Percentiles rank a stretch among this genome's conserved stretches.
phyloP scores from a whole-genome alignment of 495 filamentous ascomycete species.

The Penicillium psychrofluorescens region DNA sequence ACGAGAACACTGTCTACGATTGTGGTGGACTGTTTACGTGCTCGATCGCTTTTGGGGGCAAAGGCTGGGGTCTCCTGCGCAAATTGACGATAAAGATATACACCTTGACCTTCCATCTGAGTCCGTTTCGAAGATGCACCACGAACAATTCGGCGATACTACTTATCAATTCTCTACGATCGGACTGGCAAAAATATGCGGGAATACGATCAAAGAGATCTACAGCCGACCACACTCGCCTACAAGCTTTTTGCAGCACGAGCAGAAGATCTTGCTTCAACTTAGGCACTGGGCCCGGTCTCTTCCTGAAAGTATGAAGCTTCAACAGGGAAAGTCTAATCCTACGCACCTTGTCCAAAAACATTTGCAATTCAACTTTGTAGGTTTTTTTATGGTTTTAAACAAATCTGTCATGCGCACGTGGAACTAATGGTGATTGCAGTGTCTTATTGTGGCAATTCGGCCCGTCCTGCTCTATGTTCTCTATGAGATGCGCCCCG shows the following conservation, averaged over 20 bases:
- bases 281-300: slow-evolving; percentile 31
- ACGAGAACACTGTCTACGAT: slow-evolving; percentile 29
- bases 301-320: slow-evolving; percentile 24
- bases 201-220: slow-evolving; percentile 23
- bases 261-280: slow-evolving; percentile 29
- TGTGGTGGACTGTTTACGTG: slow-evolving; percentile 37
- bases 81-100: slow-evolving; percentile 33
- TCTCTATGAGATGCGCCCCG: slow-evolving; percentile 1
- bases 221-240: slow-evolving; percentile 28
- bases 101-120: slow-evolving; percentile 28
- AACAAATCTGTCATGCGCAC: neutral
- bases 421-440: neutral
- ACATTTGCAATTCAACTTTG: slow-evolving; percentile 33
- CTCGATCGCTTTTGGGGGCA: slow-evolving; percentile 34
- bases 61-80: slow-evolving; percentile 28
- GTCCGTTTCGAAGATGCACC: slow-evolving; percentile 12
- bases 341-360: slow-evolving; percentile 22
- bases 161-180: slow-evolving; percentile 24
- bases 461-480: slow-evolving; percentile 29
- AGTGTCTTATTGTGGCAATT: slow-evolving; percentile 32
- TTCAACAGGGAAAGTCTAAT: slow-evolving; percentile 19
- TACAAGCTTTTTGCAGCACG: slow-evolving; percentile 27
- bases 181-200: slow-evolving; percentile 26
- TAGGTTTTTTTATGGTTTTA: neutral
- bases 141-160: slow-evolving; percentile 26